A percentile compares a stretch with the other conserved stretches of the same genome.
Conservation (phyloP, 129 eudicot species). For the Arctium minus region DNA sequence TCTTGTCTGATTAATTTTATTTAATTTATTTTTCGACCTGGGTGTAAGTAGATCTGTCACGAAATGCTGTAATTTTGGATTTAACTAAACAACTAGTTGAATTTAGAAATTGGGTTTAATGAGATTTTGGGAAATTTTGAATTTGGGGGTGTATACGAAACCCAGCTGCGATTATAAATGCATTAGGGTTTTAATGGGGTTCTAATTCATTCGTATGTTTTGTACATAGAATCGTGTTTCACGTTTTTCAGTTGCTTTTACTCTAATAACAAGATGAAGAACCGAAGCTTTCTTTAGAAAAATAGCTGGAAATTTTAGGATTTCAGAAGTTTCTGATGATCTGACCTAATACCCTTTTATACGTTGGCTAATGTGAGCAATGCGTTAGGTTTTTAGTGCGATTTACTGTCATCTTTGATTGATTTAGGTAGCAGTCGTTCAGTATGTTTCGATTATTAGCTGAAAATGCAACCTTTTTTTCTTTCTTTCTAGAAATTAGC, state of each 20-base stretch:
- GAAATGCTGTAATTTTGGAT: slow-evolving; percentile 12
- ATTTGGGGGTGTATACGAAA: not conserved
- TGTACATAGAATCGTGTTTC: not conserved
- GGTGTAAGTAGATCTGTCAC: slow-evolving; percentile 24
- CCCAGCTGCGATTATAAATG: slow-evolving; percentile 5
- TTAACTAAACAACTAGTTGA: not conserved
- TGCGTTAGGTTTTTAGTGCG: slow-evolving; percentile 8
- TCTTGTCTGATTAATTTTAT: not conserved
- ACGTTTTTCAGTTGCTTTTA: not conserved
- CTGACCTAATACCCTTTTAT: not conserved
- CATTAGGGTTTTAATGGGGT: slow-evolving; percentile 23
- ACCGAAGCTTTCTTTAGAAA: not conserved
- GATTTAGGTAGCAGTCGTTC: not conserved
- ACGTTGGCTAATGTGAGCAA: not conserved
- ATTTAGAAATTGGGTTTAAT: not conserved
- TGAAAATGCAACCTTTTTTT: not conserved
- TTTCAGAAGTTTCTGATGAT: not conserved
- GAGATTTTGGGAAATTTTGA: not conserved
- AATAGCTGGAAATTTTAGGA: not conserved
- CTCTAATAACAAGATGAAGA: not conserved
- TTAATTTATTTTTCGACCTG: not conserved
- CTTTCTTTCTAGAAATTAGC: not conserved
- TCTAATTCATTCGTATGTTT: not conserved
- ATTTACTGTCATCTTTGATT: not conserved
- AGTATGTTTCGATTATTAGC: not conserved